Conservation (phyloP, 208 protist genomes). For the Crithidia acanthocephali region DNA sequence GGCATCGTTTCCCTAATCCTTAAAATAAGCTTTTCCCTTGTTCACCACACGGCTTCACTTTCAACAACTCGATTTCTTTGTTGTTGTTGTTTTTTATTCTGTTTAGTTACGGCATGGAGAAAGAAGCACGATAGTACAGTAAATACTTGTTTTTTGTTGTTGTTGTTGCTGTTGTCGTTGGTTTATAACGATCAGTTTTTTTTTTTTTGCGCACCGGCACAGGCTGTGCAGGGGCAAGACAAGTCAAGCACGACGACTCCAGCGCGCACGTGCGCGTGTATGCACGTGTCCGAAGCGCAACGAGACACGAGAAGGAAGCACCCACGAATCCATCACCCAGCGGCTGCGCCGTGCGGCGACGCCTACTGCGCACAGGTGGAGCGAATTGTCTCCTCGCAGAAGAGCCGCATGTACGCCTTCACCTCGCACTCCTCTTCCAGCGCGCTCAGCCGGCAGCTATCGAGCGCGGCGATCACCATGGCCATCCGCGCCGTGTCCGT, state of each 20-base stretch:
- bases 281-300: too few species aligned
- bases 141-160: slow-evolving; percentile 1
- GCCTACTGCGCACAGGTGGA: slow-evolving; percentile 61
- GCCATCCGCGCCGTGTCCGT: slow-evolving; percentile 62
- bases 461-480: slow-evolving; percentile 62
- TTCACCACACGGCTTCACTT: too few species aligned
- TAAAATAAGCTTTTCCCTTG: too few species aligned
- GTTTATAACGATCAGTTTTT: too few species aligned
- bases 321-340: too few species aligned
- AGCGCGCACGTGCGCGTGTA: too few species aligned
- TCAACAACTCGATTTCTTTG: not conserved
- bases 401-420: slow-evolving; percentile 63
- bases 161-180: slow-evolving; percentile 12
- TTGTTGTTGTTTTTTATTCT: not conserved
- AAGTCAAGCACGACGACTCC: not conserved
- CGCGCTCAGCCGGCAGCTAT: slow-evolving; percentile 52
- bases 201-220: too few species aligned
- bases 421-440: slow-evolving; percentile 74
- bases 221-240: too few species aligned
- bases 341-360: too few species aligned
- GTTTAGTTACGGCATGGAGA: slow-evolving; percentile 4
- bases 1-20: too few species aligned
- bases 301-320: too few species aligned
- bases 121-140: not conserved
- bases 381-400: slow-evolving; percentile 75